Evolutionary conservation across 2,329 filamentous ascomycete species (phyloP).

Genomic region (Alternaria brassicae): DNA sequence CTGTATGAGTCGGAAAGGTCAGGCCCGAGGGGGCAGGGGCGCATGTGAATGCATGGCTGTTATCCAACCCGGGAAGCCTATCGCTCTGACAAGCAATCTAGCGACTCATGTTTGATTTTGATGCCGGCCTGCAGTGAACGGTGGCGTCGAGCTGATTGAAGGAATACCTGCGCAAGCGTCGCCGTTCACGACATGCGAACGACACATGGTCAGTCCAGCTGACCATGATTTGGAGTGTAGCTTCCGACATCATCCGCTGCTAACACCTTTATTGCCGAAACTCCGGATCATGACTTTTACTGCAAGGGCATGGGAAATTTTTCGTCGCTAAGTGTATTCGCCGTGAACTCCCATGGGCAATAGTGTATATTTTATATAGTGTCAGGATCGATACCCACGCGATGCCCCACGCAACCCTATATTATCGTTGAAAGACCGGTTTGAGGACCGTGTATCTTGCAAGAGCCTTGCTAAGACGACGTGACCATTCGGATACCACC

Average conservation of each 20-base stretch:
- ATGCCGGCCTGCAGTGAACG: background rate
- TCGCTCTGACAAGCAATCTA: background rate
- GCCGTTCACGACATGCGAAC: constrained; percentile 18
- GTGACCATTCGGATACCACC: background rate
- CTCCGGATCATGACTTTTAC: constrained; percentile 10
- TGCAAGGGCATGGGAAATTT: constrained; percentile 1
- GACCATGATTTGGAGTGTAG: background rate
- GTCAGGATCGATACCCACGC: constrained; percentile 2
- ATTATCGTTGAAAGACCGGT: constrained; percentile 2
- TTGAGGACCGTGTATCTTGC: background rate
- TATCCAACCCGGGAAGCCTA: background rate
- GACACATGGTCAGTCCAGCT: constrained; percentile 4
- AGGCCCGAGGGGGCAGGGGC: background rate
- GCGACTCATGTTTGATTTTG: background rate
- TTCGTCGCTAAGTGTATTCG: constrained; percentile 1
- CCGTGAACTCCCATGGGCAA: background rate
- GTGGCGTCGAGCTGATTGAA: background rate
- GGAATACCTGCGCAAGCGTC: constrained; percentile 7
- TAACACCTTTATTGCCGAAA: constrained; percentile 1
- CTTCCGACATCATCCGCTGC: constrained; percentile 5
- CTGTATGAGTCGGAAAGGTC: background rate
- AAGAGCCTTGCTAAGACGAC: background rate
- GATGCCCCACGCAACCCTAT: constrained; percentile 1
- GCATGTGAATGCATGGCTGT: constrained; percentile 1
- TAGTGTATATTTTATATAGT: constrained; percentile 1